phyloP scores from a whole-genome alignment of 768 basidiomycete species.

The Panellus pusillus region DNA sequence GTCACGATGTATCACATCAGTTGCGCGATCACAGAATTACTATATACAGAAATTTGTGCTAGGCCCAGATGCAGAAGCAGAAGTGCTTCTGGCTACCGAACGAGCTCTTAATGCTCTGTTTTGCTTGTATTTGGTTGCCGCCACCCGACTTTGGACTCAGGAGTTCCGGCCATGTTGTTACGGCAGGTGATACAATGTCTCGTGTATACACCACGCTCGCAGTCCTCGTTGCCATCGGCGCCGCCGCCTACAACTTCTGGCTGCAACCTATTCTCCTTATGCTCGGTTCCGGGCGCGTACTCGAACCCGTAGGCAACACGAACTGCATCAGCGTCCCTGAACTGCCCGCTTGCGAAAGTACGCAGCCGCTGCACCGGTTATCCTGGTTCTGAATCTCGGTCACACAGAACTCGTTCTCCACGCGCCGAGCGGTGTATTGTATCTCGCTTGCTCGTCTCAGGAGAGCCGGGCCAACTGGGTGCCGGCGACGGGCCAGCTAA shows the following conservation, averaged over 20 bases:
- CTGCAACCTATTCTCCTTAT: constrained; percentile 43
- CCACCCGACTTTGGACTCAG: too few species aligned
- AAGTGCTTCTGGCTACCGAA: too few species aligned
- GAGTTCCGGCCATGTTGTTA: too few species aligned
- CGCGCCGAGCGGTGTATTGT: constrained; percentile 52
- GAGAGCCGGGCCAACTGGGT: constrained; percentile 49
- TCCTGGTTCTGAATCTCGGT: constrained; percentile 35
- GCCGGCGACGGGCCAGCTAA: constrained; percentile 41
- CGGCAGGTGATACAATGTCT: too few species aligned
- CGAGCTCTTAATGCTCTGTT: too few species aligned
- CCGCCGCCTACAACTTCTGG: constrained; percentile 46
- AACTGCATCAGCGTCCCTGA: constrained; percentile 49
- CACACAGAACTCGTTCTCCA: constrained; percentile 55
- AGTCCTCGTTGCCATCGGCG: constrained; percentile 39
- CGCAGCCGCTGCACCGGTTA: too few species aligned
- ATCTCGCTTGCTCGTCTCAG: constrained; percentile 60
- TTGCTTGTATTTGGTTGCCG: too few species aligned
- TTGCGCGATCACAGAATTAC: too few species aligned
- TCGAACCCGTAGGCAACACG: constrained; percentile 46
- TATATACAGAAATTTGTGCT: too few species aligned
- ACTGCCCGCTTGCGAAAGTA: constrained; percentile 40
- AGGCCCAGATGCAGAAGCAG: too few species aligned
- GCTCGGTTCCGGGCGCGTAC: constrained; percentile 43
- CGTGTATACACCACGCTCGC: constrained; percentile 27
- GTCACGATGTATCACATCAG: too few species aligned